Evolutionary conservation across 2,329 filamentous ascomycete species (phyloP).

Genomic region (Microdochium paspali): DNA sequence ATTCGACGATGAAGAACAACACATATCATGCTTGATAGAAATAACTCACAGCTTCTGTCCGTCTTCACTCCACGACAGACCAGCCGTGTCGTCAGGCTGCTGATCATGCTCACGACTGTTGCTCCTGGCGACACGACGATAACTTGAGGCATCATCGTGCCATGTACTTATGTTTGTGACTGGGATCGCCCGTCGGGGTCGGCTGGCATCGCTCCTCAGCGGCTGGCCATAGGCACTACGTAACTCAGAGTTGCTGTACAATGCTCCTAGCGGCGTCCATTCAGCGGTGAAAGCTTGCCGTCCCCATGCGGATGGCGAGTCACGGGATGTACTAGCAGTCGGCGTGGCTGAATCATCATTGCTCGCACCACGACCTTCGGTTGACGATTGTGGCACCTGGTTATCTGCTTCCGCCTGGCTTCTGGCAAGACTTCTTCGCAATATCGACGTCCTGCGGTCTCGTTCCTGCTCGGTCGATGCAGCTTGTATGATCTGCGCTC

Average conservation of each 20-base stretch:
- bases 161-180: slow-evolving; percentile 19
- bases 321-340: slow-evolving; percentile 6
- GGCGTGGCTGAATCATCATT: background rate
- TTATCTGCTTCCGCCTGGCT: slow-evolving; percentile 17
- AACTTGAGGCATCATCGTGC: slow-evolving; percentile 15
- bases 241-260: slow-evolving; percentile 24
- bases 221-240: slow-evolving; percentile 6
- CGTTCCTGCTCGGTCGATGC: slow-evolving; percentile 17
- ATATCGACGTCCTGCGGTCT: slow-evolving; percentile 17
- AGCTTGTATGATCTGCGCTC: background rate
- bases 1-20: too few species aligned
- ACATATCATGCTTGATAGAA: background rate
- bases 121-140: slow-evolving; percentile 11
- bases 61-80: slow-evolving; percentile 53
- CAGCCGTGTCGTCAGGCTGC: slow-evolving; percentile 48
- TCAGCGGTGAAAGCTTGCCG: slow-evolving; percentile 17
- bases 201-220: slow-evolving; percentile 10
- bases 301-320: slow-evolving; percentile 15
- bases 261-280: slow-evolving; percentile 32
- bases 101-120: slow-evolving; percentile 27
- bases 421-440: slow-evolving; percentile 17
- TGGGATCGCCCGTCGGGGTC: slow-evolving; percentile 16
- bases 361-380: slow-evolving; percentile 2
- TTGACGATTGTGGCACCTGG: slow-evolving; percentile 6
- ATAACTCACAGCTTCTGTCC: slow-evolving; percentile 46